phyloP scores from a whole-genome alignment of 257 asterid genomes.

The Catharanthus roseus region DNA sequence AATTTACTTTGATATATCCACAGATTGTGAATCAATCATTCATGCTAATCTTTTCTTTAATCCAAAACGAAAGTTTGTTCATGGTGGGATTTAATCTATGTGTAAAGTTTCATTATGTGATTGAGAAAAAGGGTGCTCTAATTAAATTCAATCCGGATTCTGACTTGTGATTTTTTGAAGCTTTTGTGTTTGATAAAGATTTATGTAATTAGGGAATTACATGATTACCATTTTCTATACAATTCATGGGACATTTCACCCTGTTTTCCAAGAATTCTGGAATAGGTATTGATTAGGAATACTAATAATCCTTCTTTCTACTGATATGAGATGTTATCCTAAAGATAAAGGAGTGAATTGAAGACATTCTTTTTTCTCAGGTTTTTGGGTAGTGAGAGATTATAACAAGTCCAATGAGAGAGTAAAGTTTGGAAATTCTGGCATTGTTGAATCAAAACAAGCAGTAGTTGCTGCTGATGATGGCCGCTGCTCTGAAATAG shows the following conservation, averaged over 20 bases:
- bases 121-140: background rate
- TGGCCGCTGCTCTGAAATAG: constrained; percentile 79
- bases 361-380: background rate
- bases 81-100: background rate
- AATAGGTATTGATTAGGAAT: background rate
- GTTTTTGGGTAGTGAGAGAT: constrained; percentile 6
- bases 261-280: background rate
- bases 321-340: background rate
- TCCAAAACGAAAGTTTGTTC: background rate
- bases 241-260: background rate
- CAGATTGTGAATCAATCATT: too few species aligned
- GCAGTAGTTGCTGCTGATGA: constrained; percentile 89
- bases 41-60: background rate
- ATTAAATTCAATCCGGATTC: background rate
- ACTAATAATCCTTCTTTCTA: background rate
- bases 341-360: background rate
- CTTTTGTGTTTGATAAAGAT: background rate
- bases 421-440: constrained; percentile 21
- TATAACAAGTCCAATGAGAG: constrained; percentile 14
- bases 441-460: constrained; percentile 38
- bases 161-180: background rate
- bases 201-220: too few species aligned
- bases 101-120: background rate
- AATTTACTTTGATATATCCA: too few species aligned
- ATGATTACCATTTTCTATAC: background rate